Base-by-base conservation (phyloP, 768 basidiomycete genomes). In the Rhizopogon vulgaris region DNA sequence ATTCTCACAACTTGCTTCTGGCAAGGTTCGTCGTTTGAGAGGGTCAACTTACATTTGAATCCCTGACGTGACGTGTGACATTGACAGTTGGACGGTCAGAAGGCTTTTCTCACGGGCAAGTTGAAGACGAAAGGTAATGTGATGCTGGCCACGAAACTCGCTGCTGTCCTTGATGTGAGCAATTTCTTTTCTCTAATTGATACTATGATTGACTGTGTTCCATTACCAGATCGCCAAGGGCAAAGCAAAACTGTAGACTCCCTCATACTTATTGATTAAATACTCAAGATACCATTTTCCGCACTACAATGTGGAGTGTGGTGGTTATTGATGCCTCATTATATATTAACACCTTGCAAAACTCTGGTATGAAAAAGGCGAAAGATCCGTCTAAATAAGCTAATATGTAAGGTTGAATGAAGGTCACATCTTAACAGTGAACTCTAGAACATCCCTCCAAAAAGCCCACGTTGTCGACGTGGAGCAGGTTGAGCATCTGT, bases 41-140 rank as follows among this genome's bases (percentile, higher is more conserved):
- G n/a, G 12, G 10, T 36, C 7, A 36, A 38, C 25, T 52, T 12
- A 18, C 8, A 17, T 15, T 10, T 30, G n/a, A 12, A 15, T 38
- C 38, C 52, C 46, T 41, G 24, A 40, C 40, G 9, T 6, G 2
- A 40, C 40, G 8, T 6, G 2, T 37, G 15, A 22, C 34, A n/a
- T 41, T n/a, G 45, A 27, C 56, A 91, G 86, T 73, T 87, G 41
- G 91, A 89, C 60, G 93, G 90, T 17, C 94, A 96, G 71, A 94
- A 93, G 65, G 93, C 93, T 18, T 96, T 94, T 74, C 91, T 97
- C 89, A 90, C 88, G 6, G 94, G 94, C 27, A 89, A 90, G 64
- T 80, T 96, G 46, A 95, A 94, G 80, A 87, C 89, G 14, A 87
- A 80, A 66, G 92, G 91, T 51, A 94, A 93, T 71, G 83, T 94